phyloP scores from a whole-genome alignment of 495 filamentous ascomycete species.

The Penicillium lagena region DNA sequence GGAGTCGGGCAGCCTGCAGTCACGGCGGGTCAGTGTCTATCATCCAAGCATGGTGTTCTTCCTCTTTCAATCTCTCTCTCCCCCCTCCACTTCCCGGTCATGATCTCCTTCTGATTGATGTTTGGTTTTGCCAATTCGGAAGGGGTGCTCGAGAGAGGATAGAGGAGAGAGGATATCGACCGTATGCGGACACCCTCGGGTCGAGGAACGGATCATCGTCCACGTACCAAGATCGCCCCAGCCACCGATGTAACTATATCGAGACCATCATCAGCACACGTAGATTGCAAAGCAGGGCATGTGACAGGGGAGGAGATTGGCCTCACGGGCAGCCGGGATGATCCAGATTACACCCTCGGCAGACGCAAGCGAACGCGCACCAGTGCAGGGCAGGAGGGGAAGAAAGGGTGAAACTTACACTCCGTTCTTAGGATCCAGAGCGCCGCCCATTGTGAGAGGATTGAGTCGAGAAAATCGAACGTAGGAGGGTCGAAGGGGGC shows the following conservation, averaged over 20 bases:
- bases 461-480: slow-evolving; percentile 15
- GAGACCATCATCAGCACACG: slow-evolving; percentile 18
- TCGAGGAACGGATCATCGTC: slow-evolving; percentile 5
- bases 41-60: too few relatives aligned
- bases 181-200: slow-evolving; percentile 6
- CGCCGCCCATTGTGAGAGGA: slow-evolving; percentile 60
- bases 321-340: too few relatives aligned
- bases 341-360: too few relatives aligned
- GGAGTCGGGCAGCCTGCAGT: slow-evolving; percentile 39
- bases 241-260: slow-evolving; percentile 68
- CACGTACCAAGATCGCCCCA: slow-evolving; percentile 85
- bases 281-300: neutral
- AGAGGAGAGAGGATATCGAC: neutral
- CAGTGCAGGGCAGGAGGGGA: slow-evolving; percentile 2
- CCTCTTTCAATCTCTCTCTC: too few relatives aligned
- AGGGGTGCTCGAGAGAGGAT: too few relatives aligned
- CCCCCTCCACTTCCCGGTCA: too few relatives aligned
- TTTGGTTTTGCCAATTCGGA: neutral
- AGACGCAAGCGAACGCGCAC: neutral
- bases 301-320: too few relatives aligned
- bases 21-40: neutral
- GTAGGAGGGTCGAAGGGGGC: slow-evolving; percentile 12
- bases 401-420: slow-evolving; percentile 51
- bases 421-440: slow-evolving; percentile 57
- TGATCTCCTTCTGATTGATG: too few relatives aligned